Conservation (phyloP, 805 yeast species). For the Millerozyma miso region DNA sequence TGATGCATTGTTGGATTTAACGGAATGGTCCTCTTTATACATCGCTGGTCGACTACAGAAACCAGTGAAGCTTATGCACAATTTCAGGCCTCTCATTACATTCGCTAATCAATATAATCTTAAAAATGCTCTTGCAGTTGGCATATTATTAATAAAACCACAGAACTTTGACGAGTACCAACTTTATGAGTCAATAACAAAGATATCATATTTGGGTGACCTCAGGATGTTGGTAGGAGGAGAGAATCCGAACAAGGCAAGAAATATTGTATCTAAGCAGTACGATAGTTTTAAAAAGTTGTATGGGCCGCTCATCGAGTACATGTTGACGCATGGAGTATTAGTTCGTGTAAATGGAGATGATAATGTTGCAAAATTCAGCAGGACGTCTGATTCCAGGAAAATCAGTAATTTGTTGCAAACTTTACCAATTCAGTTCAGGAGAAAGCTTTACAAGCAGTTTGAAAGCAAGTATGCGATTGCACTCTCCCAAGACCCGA, state of each 20-base stretch:
- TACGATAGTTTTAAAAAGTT: constrained; percentile 61
- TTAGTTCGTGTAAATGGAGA: constrained; percentile 12
- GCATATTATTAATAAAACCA: constrained; percentile 49
- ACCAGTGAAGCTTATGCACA: constrained; percentile 76
- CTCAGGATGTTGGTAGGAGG: constrained; percentile 82
- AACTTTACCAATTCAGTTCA: constrained; percentile 48
- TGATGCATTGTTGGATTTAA: constrained; percentile 60
- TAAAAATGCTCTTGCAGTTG: constrained; percentile 69
- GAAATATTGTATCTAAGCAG: constrained; percentile 81
- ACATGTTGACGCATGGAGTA: constrained; percentile 17
- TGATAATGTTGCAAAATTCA: constrained; percentile 9
- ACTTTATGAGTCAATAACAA: constrained; percentile 72
- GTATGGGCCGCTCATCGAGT: constrained; percentile 57
- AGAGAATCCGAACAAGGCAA: constrained; percentile 85
- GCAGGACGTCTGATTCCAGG: constrained; percentile 9
- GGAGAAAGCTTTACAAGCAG: constrained; percentile 32
- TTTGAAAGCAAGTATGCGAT: constrained; percentile 26
- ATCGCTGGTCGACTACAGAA: constrained; percentile 92
- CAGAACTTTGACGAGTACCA: constrained; percentile 51
- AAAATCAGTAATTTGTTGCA: constrained; percentile 26
- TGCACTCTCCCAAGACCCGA: constrained; percentile 5
- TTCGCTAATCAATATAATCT: constrained; percentile 74
- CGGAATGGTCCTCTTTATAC: constrained; percentile 83
- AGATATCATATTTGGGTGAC: constrained; percentile 85
- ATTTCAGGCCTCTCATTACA: constrained; percentile 52